Percentiles rank a stretch among this genome's conserved stretches.
These are phyloP conservation scores for Vanilla planifolia DNA, from an alignment of 106 monocot species.

Conservation along the genomic window DNA sequence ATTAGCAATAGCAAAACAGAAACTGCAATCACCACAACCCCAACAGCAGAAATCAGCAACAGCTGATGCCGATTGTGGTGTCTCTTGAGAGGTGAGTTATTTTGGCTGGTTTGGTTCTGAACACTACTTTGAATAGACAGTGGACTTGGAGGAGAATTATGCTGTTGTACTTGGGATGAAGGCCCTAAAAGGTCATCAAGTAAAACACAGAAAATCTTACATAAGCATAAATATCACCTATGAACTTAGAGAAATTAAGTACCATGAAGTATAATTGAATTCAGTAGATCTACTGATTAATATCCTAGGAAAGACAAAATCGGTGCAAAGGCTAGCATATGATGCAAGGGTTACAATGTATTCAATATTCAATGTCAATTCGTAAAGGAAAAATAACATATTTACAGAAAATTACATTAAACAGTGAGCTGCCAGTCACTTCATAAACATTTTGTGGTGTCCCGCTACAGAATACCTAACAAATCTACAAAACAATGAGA, in stretches of 20 bases:
- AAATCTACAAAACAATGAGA: neutral
- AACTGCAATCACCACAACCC: slow-evolving; percentile 43
- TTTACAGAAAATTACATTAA: too few relatives aligned
- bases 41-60: slow-evolving; percentile 49
- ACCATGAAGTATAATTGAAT: neutral
- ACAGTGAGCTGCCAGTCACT: neutral
- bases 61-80: slow-evolving; percentile 25
- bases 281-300: neutral
- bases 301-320: neutral
- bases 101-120: slow-evolving; percentile 25
- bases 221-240: neutral
- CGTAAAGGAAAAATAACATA: neutral
- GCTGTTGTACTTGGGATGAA: slow-evolving; percentile 13
- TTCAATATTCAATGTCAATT: neutral
- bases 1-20: slow-evolving; percentile 47
- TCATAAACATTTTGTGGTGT: neutral
- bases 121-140: slow-evolving; percentile 28
- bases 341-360: slow-evolving; percentile 6
- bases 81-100: slow-evolving; percentile 15
- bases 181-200: slow-evolving; percentile 28
- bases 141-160: slow-evolving; percentile 40
- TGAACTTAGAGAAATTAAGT: neutral
- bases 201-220: neutral
- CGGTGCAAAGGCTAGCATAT: neutral
- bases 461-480: neutral